Conservation (phyloP, 495 filamentous ascomycete genomes). For the Staphylotrichum tortipilum region DNA sequence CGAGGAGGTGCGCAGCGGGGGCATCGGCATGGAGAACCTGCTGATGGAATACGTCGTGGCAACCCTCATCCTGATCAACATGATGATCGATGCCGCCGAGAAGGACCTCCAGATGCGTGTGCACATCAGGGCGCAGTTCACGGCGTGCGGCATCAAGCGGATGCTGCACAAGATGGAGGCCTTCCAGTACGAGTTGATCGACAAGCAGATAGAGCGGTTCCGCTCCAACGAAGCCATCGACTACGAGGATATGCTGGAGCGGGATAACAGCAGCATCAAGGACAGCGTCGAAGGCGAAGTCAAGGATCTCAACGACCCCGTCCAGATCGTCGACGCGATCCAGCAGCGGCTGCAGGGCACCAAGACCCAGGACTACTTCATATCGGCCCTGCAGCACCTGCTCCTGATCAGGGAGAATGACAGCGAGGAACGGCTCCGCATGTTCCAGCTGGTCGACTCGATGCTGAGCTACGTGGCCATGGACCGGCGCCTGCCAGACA, state of each 20-base stretch:
- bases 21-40: conserved; percentile 97
- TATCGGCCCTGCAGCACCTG: conserved; percentile 91
- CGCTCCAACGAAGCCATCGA: conserved; percentile 92
- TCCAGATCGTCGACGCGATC: conserved; percentile 90
- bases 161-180: conserved; percentile 95
- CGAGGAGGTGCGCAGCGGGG: conserved; percentile 92
- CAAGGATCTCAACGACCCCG: conserved; percentile 89
- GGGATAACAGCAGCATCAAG: conserved; percentile 81
- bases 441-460: conserved; percentile 96
- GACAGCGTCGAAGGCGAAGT: conserved; percentile 84
- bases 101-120: conserved; percentile 81
- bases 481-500: conserved; percentile 90
- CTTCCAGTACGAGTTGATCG: conserved; percentile 96
- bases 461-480: conserved; percentile 99
- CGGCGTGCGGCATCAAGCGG: conserved; percentile 88
- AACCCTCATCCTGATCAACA: conserved; percentile 90
- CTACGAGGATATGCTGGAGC: conserved; percentile 92
- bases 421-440: conserved; percentile 80
- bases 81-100: conserved; percentile 87
- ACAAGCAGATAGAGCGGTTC: conserved; percentile 95
- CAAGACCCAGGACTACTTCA: conserved; percentile 87
- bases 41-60: conserved; percentile 99
- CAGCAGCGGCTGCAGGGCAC: conserved; percentile 75
- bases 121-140: conserved; percentile 94
- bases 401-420: conserved; percentile 89